Percentiles rank a stretch among this genome's conserved stretches.
These are phyloP conservation scores for Trichoderma orchidacearum DNA, from an alignment of 495 filamentous ascomycete species.

Conservation along the genomic window DNA sequence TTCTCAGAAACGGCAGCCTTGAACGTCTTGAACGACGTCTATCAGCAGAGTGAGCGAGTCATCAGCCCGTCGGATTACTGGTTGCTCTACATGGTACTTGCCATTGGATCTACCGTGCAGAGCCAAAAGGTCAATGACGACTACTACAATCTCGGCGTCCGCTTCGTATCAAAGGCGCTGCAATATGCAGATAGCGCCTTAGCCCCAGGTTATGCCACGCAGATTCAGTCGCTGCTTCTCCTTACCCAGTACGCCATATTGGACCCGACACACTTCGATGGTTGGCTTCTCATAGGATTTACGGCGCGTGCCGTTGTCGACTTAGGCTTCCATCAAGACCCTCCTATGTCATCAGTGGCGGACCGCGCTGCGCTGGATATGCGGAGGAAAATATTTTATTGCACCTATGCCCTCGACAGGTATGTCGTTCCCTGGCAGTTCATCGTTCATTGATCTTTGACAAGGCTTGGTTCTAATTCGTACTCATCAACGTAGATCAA, in stretches of 20 bases:
- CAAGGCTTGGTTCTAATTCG: neutral
- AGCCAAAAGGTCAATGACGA: constrained; percentile 54
- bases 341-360: constrained; percentile 46
- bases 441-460: neutral
- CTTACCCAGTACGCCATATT: constrained; percentile 79
- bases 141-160: constrained; percentile 47
- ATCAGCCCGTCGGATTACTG: constrained; percentile 67
- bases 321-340: constrained; percentile 80
- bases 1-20: constrained; percentile 65
- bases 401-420: constrained; percentile 78
- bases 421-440: constrained; percentile 19
- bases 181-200: constrained; percentile 66
- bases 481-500: constrained; percentile 39
- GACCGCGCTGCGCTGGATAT: constrained; percentile 55
- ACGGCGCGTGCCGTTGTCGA: constrained; percentile 75
- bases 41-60: constrained; percentile 38
- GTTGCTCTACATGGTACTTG: constrained; percentile 79
- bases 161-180: constrained; percentile 56
- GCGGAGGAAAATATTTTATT: constrained; percentile 70
- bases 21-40: constrained; percentile 64
- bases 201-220: constrained; percentile 63
- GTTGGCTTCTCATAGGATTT: constrained; percentile 81
- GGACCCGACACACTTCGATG: constrained; percentile 78
- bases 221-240: constrained; percentile 73
- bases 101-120: constrained; percentile 57